These are phyloP conservation scores for Helianthus tuberosus DNA, from an alignment of 129 eudicot species.

Conservation along the genomic window DNA sequence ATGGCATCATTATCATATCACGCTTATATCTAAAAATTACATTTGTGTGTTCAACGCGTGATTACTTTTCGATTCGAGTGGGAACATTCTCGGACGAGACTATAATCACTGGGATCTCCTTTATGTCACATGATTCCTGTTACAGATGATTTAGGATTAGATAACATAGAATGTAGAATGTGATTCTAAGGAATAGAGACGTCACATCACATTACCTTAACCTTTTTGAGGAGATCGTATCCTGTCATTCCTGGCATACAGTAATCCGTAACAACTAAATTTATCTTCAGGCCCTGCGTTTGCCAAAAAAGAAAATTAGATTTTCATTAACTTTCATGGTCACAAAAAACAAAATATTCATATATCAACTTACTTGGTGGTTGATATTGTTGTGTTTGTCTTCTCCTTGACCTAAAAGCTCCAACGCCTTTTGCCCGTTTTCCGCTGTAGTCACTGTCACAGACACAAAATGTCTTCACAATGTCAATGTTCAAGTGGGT, in stretches of 20 bases:
- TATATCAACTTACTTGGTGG: slow-evolving; percentile 34
- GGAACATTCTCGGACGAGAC: slow-evolving; percentile 84
- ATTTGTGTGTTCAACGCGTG: not conserved
- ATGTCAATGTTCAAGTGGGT: slow-evolving; percentile 4
- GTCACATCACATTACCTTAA: slow-evolving; percentile 48
- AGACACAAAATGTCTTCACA: slow-evolving; percentile 12
- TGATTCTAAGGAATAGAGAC: slow-evolving; percentile 9
- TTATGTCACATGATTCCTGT: slow-evolving; percentile 71
- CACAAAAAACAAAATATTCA: not conserved
- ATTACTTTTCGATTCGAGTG: slow-evolving; percentile 66
- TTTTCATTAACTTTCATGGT: not conserved
- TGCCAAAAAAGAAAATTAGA: slow-evolving; percentile 5
- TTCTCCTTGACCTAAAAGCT: slow-evolving; percentile 54
- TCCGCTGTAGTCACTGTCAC: slow-evolving; percentile 66
- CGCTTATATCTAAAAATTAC: not conserved
- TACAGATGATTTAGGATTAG: not conserved
- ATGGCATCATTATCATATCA: not conserved
- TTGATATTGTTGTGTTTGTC: slow-evolving; percentile 28
- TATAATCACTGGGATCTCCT: slow-evolving; percentile 78
- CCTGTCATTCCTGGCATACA: slow-evolving; percentile 94
- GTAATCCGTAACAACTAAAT: slow-evolving; percentile 72
- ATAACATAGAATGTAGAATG: not conserved
- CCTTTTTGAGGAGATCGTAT: slow-evolving; percentile 73
- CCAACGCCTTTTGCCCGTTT: slow-evolving; percentile 63
- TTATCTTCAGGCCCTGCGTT: slow-evolving; percentile 54